Evolutionary conservation across 768 basidiomycete species (phyloP), one percentile per base, ranked within the genome.

Genomic region (Gloeophyllum trabeum): DNA sequence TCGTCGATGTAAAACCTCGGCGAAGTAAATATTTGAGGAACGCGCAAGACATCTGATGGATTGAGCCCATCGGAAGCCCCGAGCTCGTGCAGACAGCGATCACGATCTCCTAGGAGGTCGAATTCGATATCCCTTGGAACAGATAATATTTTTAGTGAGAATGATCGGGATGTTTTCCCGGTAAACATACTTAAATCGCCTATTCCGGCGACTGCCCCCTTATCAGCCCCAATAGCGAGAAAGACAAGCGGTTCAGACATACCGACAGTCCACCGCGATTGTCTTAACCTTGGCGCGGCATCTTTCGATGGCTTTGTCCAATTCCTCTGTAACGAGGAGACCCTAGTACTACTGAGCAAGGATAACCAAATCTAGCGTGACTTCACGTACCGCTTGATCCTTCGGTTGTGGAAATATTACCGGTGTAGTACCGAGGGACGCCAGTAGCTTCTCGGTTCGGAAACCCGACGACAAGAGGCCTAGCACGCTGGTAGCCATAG

Each of bases 61-160:
- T 2, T 6, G 16, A 24, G 21, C 44, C 36, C 7, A 35, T 25
- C 6, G 18, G 46, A 49, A 20, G 51, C 47, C 6, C 56, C 56
- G 10, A 73, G 51, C 3, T 67, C 64, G 45, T 66, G 56, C 24
- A 72, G 52, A 47, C 71, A 73, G 6, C 52, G 54, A 2, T 51
- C 44, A 40, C 44, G 38, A 49, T 73, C 69, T 28, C 62, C 63
- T 42, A 67, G 68, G 3, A 73, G 52, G 48, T 77, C 76, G 43
- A 76, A 77, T 48, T 74, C 74, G 20, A 71, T 58, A 54, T 78
- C 76, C 50, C 76, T 73, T 35, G 24, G 32, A 1, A 41, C 24
- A 51, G 37, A 20, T 20, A 14, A 32, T 32, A 10, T 10, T 32
- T 10, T 32, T 16, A 32, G 10, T 32, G 28, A 10, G 28, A 32